Evolutionary conservation across 257 asterid species (phyloP).

Genomic region (Thymus quinquecostatus): DNA sequence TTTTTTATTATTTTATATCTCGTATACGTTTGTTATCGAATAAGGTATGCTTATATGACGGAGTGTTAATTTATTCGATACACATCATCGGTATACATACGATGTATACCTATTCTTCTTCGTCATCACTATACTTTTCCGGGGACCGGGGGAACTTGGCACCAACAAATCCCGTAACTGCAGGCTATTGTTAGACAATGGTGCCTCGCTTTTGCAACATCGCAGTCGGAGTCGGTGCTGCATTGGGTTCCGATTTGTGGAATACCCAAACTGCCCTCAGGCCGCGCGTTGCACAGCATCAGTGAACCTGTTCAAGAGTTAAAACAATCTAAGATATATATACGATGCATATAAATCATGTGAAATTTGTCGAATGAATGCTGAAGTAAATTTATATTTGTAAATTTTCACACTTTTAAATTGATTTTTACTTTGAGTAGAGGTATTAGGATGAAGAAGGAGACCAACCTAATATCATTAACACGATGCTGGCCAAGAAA

Average conservation of each 20-base stretch:
- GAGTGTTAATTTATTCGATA: too few relatives aligned
- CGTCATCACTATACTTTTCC: too few relatives aligned
- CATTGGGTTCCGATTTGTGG: slow-evolving; percentile 1
- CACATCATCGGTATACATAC: too few relatives aligned
- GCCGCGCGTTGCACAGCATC: background rate
- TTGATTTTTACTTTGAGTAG: too few relatives aligned
- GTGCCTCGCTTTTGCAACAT: background rate
- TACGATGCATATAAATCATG: background rate
- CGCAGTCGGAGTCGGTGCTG: background rate
- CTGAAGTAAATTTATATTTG: too few relatives aligned
- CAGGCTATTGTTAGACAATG: slow-evolving; percentile 6
- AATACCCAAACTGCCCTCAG: background rate
- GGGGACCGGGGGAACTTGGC: background rate
- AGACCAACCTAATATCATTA: background rate
- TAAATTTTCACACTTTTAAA: background rate
- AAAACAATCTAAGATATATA: background rate
- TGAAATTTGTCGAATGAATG: too few relatives aligned
- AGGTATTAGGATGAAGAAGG: background rate
- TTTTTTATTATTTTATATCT: too few relatives aligned
- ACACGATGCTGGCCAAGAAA: background rate
- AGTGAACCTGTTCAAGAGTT: background rate
- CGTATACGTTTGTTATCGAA: too few relatives aligned
- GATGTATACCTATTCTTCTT: too few relatives aligned
- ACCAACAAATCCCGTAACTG: background rate
- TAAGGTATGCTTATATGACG: too few relatives aligned